phyloP scores from a whole-genome alignment of 2,329 filamentous ascomycete species.

The Beauveria rudraprayagi region DNA sequence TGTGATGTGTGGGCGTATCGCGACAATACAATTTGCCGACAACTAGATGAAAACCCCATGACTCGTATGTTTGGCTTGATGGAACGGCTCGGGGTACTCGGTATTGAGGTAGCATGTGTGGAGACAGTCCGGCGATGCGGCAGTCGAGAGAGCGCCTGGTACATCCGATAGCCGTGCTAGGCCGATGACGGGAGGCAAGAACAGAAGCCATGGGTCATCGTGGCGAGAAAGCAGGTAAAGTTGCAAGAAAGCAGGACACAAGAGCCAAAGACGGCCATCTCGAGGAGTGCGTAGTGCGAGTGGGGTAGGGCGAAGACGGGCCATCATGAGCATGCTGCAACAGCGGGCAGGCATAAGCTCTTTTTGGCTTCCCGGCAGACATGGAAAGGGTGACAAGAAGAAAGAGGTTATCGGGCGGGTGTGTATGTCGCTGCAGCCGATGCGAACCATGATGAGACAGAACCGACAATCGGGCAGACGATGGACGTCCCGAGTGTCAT shows the following conservation, averaged over 20 bases:
- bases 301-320: background rate
- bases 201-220: too few relatives aligned
- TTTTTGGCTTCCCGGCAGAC: background rate
- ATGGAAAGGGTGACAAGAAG: background rate
- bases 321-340: background rate
- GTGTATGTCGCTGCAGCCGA: background rate
- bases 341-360: background rate
- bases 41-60: background rate
- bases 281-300: background rate
- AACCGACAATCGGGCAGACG: background rate
- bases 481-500: background rate
- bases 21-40: background rate
- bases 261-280: background rate
- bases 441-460: background rate
- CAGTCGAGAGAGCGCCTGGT: background rate
- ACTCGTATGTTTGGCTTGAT: constrained; percentile 3
- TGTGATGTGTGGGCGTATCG: background rate
- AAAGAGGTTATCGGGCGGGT: background rate
- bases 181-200: background rate
- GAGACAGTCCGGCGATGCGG: background rate
- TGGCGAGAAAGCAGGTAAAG: background rate
- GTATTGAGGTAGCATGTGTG: background rate
- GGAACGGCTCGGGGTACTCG: background rate
- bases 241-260: background rate
- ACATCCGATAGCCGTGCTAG: background rate